A percentile compares a stretch with the other conserved stretches of the same genome.
Evolutionary conservation across 2,329 filamentous ascomycete species (phyloP).

Genomic region (Xylariaceae sp.): DNA sequence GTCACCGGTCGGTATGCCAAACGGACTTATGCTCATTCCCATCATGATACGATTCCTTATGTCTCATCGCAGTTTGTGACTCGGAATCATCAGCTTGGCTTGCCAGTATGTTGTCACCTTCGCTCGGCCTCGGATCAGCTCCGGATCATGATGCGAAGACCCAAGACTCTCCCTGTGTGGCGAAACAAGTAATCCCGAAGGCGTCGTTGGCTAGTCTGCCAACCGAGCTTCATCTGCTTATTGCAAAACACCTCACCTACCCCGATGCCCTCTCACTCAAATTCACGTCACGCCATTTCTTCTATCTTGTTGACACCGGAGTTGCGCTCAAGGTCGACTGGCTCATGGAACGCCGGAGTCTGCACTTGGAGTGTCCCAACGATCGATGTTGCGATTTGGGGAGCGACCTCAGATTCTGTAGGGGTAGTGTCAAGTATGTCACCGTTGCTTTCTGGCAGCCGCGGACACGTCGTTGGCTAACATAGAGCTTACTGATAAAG

Average conservation of each 20-base stretch:
- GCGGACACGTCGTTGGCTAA: neutral
- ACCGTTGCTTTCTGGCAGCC: neutral
- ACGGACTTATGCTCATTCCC: neutral
- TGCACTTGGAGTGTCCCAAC: conserved; percentile 62
- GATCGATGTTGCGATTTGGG: conserved; percentile 52
- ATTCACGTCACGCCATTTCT: conserved; percentile 60
- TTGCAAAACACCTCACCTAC: conserved; percentile 57
- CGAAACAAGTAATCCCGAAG: neutral
- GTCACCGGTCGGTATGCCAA: neutral
- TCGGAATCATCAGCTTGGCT: neutral
- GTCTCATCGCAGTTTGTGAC: neutral
- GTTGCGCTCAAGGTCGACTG: conserved; percentile 62
- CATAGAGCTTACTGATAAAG: neutral
- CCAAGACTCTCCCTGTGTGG: neutral
- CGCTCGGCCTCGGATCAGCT: neutral
- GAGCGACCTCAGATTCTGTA: conserved; percentile 55
- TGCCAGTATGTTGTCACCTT: conserved; percentile 2
- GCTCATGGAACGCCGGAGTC: conserved; percentile 58
- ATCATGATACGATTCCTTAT: neutral
- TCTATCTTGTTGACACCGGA: conserved; percentile 59
- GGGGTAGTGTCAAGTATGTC: conserved; percentile 52
- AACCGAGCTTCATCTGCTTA: conserved; percentile 61
- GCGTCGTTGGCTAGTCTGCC: conserved; percentile 49
- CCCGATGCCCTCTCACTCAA: conserved; percentile 68
- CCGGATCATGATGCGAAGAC: neutral